Percentiles rank a stretch among this genome's conserved stretches.
Conservation (phyloP, 208 protist species). For the Acanthamoeba sp. region DNA sequence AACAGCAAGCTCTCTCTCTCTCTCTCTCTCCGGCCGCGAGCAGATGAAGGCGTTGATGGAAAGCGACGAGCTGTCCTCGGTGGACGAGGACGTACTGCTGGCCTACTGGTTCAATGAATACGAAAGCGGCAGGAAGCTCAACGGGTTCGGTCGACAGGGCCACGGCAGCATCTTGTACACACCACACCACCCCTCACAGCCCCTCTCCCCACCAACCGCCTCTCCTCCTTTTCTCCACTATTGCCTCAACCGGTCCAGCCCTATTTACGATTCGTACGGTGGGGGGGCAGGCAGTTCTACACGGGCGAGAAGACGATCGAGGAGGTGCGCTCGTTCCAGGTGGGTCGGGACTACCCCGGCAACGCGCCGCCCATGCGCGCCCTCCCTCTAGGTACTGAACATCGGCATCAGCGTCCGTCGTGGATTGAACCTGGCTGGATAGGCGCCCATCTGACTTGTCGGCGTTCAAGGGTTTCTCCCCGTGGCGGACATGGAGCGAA, state of each 20-base stretch:
- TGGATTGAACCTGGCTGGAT: not conserved
- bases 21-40: not conserved
- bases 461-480: not conserved
- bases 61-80: not conserved
- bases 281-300: slow-evolving; percentile 41
- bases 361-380: slow-evolving; percentile 69
- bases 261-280: too few relatives aligned
- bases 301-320: slow-evolving; percentile 47
- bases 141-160: slow-evolving; percentile 47
- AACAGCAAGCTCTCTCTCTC: not conserved
- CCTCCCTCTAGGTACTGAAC: slow-evolving; percentile 13
- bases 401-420: not conserved
- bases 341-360: slow-evolving; percentile 6
- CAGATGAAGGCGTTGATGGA: slow-evolving; percentile 51
- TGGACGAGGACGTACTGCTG: slow-evolving; percentile 38
- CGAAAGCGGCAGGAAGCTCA: not conserved
- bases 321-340: not conserved
- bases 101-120: slow-evolving; percentile 66
- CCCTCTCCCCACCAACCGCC: not conserved
- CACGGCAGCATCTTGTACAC: slow-evolving; percentile 26
- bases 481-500: not conserved
- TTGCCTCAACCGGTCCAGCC: too few relatives aligned
- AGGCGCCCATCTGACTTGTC: not conserved
- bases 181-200: not conserved
- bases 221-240: too few relatives aligned